Evolutionary conservation across 2,329 filamentous ascomycete genomes (phyloP).

Genomic region (Trichoderma simmonsii): DNA sequence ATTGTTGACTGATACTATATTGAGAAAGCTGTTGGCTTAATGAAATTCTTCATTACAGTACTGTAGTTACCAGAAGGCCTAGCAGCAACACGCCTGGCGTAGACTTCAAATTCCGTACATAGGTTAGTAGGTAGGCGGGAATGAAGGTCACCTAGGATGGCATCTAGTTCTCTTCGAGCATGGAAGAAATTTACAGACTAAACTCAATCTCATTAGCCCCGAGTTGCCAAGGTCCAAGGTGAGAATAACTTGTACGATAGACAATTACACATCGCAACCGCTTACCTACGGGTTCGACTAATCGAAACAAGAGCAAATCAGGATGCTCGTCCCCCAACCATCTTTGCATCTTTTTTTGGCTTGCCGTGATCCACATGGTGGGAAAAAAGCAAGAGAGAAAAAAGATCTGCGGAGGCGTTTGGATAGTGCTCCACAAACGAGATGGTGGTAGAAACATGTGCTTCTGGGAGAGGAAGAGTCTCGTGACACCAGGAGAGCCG

Average conservation of each 20-base stretch:
- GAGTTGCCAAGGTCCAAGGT: background rate
- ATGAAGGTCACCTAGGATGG: no score
- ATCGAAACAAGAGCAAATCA: background rate
- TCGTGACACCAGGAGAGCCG: background rate
- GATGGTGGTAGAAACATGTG: background rate
- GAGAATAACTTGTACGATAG: slow-evolving; percentile 2
- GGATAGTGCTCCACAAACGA: background rate
- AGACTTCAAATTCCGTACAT: no score
- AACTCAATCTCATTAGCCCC: background rate
- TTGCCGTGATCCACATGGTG: slow-evolving; percentile 11
- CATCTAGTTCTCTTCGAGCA: no score
- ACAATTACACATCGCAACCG: slow-evolving; percentile 9
- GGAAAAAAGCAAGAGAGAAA: background rate
- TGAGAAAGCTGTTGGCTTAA: no score
- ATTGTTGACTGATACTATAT: no score
- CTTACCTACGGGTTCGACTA: background rate
- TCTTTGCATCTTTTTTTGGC: background rate
- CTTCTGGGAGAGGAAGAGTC: background rate
- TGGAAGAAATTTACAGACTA: background rate
- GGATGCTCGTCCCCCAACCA: slow-evolving; percentile 10
- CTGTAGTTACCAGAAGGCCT: no score
- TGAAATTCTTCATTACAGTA: no score
- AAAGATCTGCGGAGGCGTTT: slow-evolving; percentile 16
- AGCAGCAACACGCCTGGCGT: no score
- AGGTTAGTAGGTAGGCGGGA: no score